A percentile compares a stretch with the other conserved stretches of the same genome.
These are phyloP conservation scores for Beauveria varroae DNA, from an alignment of 2,329 filamentous ascomycete species.

Conservation along the genomic window DNA sequence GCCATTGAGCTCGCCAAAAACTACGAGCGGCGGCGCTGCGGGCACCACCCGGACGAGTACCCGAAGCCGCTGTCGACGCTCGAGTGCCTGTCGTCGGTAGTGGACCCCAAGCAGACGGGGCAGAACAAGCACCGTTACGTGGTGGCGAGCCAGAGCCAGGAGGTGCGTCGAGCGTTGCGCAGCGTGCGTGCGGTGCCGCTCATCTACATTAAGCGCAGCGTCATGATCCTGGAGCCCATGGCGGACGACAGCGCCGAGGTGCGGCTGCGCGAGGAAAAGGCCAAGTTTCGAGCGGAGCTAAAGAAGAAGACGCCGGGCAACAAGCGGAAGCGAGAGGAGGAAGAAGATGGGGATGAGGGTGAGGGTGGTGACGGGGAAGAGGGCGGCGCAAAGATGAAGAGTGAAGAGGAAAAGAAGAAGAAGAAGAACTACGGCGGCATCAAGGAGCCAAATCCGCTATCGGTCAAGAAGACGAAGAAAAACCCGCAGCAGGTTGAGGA, in stretches of 20 bases:
- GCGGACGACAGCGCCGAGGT: constrained; percentile 55
- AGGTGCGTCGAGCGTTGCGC: constrained; percentile 56
- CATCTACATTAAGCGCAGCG: constrained; percentile 70
- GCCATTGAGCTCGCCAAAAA: constrained; percentile 69
- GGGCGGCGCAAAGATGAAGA: constrained; percentile 15
- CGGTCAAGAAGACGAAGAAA: constrained; percentile 63
- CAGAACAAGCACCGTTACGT: constrained; percentile 75
- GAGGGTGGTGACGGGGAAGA: constrained; percentile 34
- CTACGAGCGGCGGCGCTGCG: constrained; percentile 69
- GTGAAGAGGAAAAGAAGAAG: constrained; percentile 41
- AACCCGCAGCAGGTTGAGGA: constrained; percentile 17
- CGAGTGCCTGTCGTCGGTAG: constrained; percentile 66
- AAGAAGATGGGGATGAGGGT: constrained; percentile 23
- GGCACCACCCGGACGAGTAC: constrained; percentile 65
- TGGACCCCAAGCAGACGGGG: constrained; percentile 66
- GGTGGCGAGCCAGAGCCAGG: constrained; percentile 64
- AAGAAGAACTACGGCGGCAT: constrained; percentile 52
- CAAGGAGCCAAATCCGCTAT: constrained; percentile 64
- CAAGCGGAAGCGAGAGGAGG: constrained; percentile 40
- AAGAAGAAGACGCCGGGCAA: constrained; percentile 42
- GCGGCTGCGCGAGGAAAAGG: constrained; percentile 60
- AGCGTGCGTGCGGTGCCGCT: constrained; percentile 65
- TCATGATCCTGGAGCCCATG: constrained; percentile 69
- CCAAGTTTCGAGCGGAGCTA: constrained; percentile 66
- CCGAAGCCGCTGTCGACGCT: constrained; percentile 60